A percentile compares a stretch with the other conserved stretches of the same genome.
Evolutionary conservation across 352 stramenopile species (phyloP).

Genomic region (Phytophthora sojae): DNA sequence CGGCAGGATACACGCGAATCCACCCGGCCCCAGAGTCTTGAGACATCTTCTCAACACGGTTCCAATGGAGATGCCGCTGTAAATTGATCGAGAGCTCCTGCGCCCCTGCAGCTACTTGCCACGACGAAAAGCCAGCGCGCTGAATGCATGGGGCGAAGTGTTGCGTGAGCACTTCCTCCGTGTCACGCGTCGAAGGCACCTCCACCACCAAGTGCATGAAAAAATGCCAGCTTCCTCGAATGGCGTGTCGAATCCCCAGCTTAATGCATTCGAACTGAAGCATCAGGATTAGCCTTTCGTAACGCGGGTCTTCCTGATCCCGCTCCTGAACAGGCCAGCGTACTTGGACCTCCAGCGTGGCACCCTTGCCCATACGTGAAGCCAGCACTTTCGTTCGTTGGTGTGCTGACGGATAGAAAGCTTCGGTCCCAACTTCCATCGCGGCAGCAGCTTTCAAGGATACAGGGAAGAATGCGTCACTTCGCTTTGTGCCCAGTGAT

Average conservation of each 20-base stretch:
- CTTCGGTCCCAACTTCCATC: constrained; percentile 88
- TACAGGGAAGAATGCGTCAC: constrained; percentile 79
- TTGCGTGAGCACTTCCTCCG: constrained; percentile 63
- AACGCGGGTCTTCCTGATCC: constrained; percentile 88
- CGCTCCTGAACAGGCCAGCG: constrained; percentile 88
- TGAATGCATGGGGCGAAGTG: constrained; percentile 86
- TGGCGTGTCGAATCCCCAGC: constrained; percentile 67
- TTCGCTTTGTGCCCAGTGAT: constrained; percentile 81
- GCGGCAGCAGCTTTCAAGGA: constrained; percentile 86
- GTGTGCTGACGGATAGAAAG: constrained; percentile 86
- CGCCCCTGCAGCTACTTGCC: constrained; percentile 84
- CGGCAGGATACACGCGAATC: constrained; percentile 87
- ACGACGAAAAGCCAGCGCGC: constrained; percentile 81
- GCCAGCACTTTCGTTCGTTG: constrained; percentile 84
- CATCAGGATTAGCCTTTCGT: constrained; percentile 88
- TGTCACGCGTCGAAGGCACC: constrained; percentile 57
- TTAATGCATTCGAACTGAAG: constrained; percentile 88
- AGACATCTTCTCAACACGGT: constrained; percentile 89
- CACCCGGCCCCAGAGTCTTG: constrained; percentile 85
- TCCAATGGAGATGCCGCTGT: constrained; percentile 89
- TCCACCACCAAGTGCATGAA: constrained; percentile 89
- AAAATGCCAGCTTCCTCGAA: constrained; percentile 84
- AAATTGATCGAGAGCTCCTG: constrained; percentile 91
- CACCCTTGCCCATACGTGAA: constrained; percentile 84
- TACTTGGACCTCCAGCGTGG: constrained; percentile 87